These are phyloP conservation scores for Coemansia guatemalensis DNA, from an alignment of 192 early-diverging fungal species.

Conservation along the genomic window DNA sequence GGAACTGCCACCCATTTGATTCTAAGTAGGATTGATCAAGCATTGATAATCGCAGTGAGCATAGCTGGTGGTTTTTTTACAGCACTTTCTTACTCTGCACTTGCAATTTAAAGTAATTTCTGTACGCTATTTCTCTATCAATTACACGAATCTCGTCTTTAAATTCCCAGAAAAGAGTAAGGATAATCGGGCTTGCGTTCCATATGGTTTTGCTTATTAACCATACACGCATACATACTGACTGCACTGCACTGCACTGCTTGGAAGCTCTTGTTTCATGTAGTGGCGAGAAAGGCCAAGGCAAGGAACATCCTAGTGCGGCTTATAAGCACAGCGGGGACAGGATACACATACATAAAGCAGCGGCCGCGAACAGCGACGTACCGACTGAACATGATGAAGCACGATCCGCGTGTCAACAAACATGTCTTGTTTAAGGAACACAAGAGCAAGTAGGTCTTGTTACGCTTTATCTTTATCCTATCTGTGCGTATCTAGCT, in stretches of 20 bases:
- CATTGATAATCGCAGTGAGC: no score
- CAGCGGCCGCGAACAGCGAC: constrained; percentile 69
- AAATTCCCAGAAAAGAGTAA: background rate
- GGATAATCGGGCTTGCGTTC: background rate
- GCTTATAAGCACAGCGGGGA: constrained; percentile 84
- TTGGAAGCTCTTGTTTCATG: background rate
- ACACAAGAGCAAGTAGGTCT: constrained; percentile 69
- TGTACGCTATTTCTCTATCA: background rate
- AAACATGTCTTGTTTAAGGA: constrained; percentile 87
- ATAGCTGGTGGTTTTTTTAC: background rate
- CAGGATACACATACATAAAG: constrained; percentile 89
- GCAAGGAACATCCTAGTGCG: constrained; percentile 83
- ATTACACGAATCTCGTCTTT: background rate
- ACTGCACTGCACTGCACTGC: background rate
- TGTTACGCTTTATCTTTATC: background rate
- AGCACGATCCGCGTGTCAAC: constrained; percentile 90
- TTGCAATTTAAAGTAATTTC: background rate
- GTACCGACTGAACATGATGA: constrained; percentile 86
- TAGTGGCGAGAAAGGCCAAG: constrained; percentile 84
- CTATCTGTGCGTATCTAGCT: background rate
- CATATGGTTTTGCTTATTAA: background rate
- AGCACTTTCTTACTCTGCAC: background rate
- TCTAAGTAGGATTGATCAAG: background rate
- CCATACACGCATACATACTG: background rate
- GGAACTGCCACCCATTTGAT: background rate